These are phyloP conservation scores for Magnaporthales sp. DNA, from an alignment of 2,329 filamentous ascomycete genomes.

Conservation along the genomic window DNA sequence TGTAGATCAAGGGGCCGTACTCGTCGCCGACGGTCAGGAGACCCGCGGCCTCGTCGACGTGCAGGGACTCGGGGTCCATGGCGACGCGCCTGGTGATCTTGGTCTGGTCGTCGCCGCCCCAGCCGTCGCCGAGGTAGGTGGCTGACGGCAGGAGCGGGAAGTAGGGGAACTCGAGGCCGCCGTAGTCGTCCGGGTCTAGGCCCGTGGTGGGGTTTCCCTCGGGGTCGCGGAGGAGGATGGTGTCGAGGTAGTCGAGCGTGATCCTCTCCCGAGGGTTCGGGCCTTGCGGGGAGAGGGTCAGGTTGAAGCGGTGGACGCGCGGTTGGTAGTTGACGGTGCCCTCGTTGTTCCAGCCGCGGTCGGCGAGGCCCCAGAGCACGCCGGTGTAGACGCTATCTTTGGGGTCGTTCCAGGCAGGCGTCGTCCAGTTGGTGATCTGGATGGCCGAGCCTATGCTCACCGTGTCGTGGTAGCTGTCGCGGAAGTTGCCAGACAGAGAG, in stretches of 20 bases:
- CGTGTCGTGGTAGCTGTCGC: constrained; percentile 62
- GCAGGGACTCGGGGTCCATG: constrained; percentile 59
- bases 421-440: constrained; percentile 43
- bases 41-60: constrained; percentile 44
- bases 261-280: constrained; percentile 40
- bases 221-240: constrained; percentile 55
- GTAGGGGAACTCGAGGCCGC: constrained; percentile 42
- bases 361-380: constrained; percentile 54
- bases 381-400: constrained; percentile 48
- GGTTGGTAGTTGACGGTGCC: constrained; percentile 61
- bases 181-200: constrained; percentile 49
- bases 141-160: constrained; percentile 55
- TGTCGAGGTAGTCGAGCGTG: constrained; percentile 52
- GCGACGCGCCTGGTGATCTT: constrained; percentile 35
- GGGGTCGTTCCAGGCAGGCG: constrained; percentile 15
- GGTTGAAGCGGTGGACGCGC: constrained; percentile 58
- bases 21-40: constrained; percentile 64
- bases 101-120: constrained; percentile 44
- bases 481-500: constrained; percentile 43
- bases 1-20: constrained; percentile 63
- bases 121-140: constrained; percentile 59
- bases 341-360: constrained; percentile 67
- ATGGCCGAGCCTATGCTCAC: constrained; percentile 58
- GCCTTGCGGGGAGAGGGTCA: constrained; percentile 46
- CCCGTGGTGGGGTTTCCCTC: constrained; percentile 54